Evolutionary conservation across 192 early-diverging fungal genomes (phyloP).

Genomic region (Umbelopsis sp.): DNA sequence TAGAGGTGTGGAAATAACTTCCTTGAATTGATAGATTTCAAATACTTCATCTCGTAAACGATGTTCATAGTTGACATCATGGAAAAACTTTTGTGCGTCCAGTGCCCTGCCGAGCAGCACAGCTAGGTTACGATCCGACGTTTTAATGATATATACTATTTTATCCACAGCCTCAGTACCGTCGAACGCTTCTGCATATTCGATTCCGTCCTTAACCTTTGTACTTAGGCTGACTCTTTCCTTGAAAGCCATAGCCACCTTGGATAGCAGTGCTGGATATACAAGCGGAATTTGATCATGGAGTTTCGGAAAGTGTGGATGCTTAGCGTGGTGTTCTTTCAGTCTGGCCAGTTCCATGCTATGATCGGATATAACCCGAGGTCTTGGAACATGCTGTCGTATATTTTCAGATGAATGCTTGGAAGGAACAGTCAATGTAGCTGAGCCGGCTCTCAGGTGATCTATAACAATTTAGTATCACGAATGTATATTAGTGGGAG

Average conservation of each 20-base stretch:
- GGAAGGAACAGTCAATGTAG: neutral
- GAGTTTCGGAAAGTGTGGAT: neutral
- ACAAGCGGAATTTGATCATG: conserved; percentile 47
- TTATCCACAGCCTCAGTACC: conserved; percentile 84
- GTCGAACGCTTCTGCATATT: conserved; percentile 83
- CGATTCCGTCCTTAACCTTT: conserved; percentile 74
- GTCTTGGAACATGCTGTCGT: neutral
- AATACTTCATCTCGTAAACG: conserved; percentile 77
- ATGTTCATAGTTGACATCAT: conserved; percentile 86
- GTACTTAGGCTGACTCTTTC: conserved; percentile 59
- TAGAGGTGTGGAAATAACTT: conserved; percentile 15
- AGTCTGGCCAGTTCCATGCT: neutral
- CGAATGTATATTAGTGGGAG: neutral
- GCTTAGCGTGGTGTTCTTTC: neutral
- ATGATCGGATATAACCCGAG: conserved; percentile 2
- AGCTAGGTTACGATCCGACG: conserved; percentile 85
- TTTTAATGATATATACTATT: conserved; percentile 74
- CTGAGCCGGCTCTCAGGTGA: conserved; percentile 6
- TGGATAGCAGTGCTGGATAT: conserved; percentile 74
- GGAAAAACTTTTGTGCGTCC: conserved; percentile 89
- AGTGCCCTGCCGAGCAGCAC: conserved; percentile 85
- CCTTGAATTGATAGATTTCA: conserved; percentile 83
- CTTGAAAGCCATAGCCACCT: conserved; percentile 69
- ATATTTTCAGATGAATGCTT: neutral
- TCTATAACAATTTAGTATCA: neutral